Conservation (phyloP, 202 grass and related monocot genomes). For the Schoenoplectus triqueter region DNA sequence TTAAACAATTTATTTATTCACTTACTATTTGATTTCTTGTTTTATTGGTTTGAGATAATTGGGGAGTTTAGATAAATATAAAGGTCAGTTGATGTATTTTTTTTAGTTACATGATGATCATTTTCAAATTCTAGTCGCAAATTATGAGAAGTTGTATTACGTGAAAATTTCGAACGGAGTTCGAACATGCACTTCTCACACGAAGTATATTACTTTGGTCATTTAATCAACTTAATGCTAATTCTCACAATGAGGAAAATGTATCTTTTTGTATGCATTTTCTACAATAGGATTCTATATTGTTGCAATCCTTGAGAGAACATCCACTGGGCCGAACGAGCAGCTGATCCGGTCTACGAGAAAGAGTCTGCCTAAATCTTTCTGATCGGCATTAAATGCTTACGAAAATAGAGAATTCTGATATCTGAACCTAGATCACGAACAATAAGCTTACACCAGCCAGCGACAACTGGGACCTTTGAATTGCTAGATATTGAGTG, state of each 20-base stretch:
- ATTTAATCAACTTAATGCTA: too few relatives aligned
- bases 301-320: neutral
- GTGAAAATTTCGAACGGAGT: neutral
- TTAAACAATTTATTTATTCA: neutral
- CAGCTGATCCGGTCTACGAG: neutral
- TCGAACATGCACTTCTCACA: neutral
- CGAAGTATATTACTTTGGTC: neutral
- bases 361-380: conserved; percentile 4
- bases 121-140: neutral
- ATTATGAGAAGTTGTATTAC: neutral
- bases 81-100: neutral
- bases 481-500: neutral
- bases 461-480: neutral
- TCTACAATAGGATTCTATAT: neutral
- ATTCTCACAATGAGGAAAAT: too few relatives aligned
- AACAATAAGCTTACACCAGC: neutral
- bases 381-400: neutral
- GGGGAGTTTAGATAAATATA: neutral
- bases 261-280: neutral
- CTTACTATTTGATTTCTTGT: neutral
- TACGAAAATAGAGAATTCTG: neutral
- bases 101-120: neutral
- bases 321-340: neutral
- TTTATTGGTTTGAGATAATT: neutral
- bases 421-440: neutral